Percentiles rank a stretch among this genome's conserved stretches.
Conservation (phyloP, 2,329 filamentous ascomycete species). For the Calonectria multiphialidica region DNA sequence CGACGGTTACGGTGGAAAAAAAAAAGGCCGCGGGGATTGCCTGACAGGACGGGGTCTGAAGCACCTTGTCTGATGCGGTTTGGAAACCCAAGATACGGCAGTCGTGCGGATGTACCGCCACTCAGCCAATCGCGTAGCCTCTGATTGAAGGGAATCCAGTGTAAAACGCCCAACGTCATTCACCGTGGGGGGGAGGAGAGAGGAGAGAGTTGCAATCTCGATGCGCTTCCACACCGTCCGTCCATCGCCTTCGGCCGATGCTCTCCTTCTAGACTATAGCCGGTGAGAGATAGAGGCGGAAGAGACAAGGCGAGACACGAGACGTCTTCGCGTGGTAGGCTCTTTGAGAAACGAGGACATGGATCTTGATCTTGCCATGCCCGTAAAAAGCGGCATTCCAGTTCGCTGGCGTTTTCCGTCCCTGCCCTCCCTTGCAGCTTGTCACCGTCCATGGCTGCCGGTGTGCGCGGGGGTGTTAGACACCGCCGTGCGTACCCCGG, state of each 20-base stretch:
- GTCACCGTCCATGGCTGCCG: neutral
- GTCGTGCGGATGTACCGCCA: neutral
- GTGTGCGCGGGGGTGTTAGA: conserved; percentile 1
- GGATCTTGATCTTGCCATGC: neutral
- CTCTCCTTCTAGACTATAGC: conserved; percentile 25
- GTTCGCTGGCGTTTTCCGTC: neutral
- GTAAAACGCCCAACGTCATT: neutral
- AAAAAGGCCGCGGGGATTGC: conserved; percentile 11
- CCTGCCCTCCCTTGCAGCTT: conserved; percentile 16
- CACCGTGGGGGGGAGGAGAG: neutral
- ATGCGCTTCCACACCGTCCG: neutral
- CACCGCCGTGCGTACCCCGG: conserved; percentile 11
- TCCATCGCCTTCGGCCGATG: neutral
- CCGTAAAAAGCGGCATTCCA: conserved; percentile 8
- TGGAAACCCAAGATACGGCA: conserved; percentile 16
- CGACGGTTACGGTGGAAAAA: conserved; percentile 18
- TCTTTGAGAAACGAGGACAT: conserved; percentile 16
- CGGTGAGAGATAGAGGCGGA: conserved; percentile 14
- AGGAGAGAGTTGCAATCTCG: conserved; percentile 2
- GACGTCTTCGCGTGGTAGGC: conserved; percentile 1
- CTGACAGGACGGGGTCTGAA: conserved; percentile 10
- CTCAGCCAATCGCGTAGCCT: neutral
- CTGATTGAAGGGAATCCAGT: conserved; percentile 4
- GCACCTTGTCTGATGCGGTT: conserved; percentile 8
- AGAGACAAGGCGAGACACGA: conserved; percentile 26